Base-by-base conservation (phyloP, 75 land plant species). In the Pinus albicaulis region DNA sequence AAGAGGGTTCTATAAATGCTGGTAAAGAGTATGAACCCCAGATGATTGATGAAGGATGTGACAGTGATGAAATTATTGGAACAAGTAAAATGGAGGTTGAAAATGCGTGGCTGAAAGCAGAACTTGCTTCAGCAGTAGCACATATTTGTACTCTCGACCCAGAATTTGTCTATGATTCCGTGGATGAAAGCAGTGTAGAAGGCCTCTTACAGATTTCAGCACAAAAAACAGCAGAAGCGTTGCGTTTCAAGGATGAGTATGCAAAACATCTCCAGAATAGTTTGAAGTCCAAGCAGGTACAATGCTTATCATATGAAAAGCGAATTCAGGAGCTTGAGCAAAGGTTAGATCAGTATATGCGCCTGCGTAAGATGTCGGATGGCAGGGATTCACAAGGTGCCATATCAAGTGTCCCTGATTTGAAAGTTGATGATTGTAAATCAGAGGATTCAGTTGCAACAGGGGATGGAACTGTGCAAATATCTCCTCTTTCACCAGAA, bases 21-120 rank as follows among this genome's bases (percentile, higher is more conserved):
- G 17, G 69, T 31, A 88, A 89, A 7, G 86, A 80, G 52, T 58
- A 70, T 73, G 91, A 86, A 12, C 28, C 62, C 17, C 85, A 76
- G 10, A 88, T 76, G 56, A 74, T 81, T 23, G 77, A 86, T 34
- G 92, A 87, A 16, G 80, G 84, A 17, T 78, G 74, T 75, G 90
- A 74, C 36, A 78, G 85, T 48, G 84, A 87, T 36, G 92, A 91
- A 62, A 95, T 98, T 61, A 83, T 95, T 78, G 99, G 99, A 55
- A 98, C 99, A 61, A 95, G 96, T 80, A 92, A 92, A 66, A 15
- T 98, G 75, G 99, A 98, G 82, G 99, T 98, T 71, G 99, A 98
- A 83, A 98, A 98, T 87, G 95, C 98, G 55, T 84, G 86, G 80
- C 81, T 98, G 72, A 92, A 89, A 84, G 92, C 99, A 78, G 93